phyloP scores from a whole-genome alignment of 306 rosid species.

The Inga laurina region DNA sequence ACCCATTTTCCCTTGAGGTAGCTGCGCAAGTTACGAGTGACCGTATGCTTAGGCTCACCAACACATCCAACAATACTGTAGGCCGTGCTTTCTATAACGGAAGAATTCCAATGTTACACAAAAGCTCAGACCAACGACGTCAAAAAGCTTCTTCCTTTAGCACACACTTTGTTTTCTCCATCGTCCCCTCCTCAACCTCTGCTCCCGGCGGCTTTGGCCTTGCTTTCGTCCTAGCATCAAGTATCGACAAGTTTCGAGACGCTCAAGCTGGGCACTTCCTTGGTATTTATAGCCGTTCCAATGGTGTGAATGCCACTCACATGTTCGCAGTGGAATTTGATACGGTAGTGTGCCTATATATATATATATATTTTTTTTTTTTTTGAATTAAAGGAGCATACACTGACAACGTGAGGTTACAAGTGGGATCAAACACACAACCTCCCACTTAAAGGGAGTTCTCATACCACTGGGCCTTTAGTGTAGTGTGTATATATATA shows the following conservation, averaged over 20 bases:
- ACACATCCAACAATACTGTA: conserved; percentile 24
- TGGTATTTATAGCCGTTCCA: conserved; percentile 51
- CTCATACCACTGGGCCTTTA: too few species aligned
- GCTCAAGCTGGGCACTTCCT: conserved; percentile 50
- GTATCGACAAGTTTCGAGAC: conserved; percentile 24
- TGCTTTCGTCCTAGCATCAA: conserved; percentile 57
- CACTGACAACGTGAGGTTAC: too few species aligned
- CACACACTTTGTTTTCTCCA: conserved; percentile 68
- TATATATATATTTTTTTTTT: too few species aligned
- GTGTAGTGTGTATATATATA: background rate
- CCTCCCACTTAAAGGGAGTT: too few species aligned
- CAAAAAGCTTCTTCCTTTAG: conserved; percentile 47
- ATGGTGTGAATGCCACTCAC: conserved; percentile 15
- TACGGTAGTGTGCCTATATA: conserved; percentile 25
- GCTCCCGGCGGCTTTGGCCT: conserved; percentile 66
- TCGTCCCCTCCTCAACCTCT: conserved; percentile 39
- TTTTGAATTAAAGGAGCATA: too few species aligned
- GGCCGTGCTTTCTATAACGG: conserved; percentile 58
- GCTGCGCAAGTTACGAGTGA: conserved; percentile 31
- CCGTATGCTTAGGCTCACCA: conserved; percentile 53
- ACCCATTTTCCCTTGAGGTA: conserved; percentile 7
- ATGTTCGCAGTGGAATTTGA: conserved; percentile 75
- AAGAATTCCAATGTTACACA: conserved; percentile 19
- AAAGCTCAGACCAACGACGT: background rate
- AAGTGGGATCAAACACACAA: too few species aligned